Evolutionary conservation across 345 rosid species (phyloP).

Genomic region (Eucalyptus curtisii): DNA sequence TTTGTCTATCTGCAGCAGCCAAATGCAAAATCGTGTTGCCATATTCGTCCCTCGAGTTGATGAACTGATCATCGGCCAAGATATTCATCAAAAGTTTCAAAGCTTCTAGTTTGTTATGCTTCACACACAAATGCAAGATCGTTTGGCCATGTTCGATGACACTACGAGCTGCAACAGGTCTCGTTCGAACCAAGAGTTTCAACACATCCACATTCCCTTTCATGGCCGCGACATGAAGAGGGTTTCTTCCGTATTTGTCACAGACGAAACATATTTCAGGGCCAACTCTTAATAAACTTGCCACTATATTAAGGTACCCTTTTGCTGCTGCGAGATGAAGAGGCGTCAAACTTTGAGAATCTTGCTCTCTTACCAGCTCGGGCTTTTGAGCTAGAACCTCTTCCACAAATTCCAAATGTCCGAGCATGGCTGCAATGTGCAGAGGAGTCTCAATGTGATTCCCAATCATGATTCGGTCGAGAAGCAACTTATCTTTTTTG

Average conservation of each 20-base stretch:
- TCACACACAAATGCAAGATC: background rate
- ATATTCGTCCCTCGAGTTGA: background rate
- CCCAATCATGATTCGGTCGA: background rate
- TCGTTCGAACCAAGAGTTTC: background rate
- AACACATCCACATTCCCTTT: background rate
- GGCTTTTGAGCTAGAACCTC: background rate
- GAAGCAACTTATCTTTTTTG: background rate
- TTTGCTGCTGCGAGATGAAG: conserved; percentile 11
- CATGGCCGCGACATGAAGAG: background rate
- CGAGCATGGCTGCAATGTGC: conserved; percentile 7
- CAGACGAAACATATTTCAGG: background rate
- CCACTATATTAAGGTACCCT: background rate
- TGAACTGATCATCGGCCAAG: background rate
- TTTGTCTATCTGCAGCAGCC: background rate
- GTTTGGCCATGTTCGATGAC: background rate
- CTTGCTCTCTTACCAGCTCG: background rate
- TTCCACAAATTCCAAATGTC: background rate
- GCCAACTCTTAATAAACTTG: background rate
- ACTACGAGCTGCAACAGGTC: background rate
- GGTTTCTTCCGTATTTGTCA: background rate
- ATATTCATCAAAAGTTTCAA: background rate
- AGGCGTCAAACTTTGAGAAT: background rate
- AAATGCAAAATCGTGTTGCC: background rate
- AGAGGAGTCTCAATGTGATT: background rate
- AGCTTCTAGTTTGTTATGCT: background rate